These are phyloP conservation scores for Hevea brasiliensis DNA, from an alignment of 345 rosid genomes.

Conservation along the genomic window DNA sequence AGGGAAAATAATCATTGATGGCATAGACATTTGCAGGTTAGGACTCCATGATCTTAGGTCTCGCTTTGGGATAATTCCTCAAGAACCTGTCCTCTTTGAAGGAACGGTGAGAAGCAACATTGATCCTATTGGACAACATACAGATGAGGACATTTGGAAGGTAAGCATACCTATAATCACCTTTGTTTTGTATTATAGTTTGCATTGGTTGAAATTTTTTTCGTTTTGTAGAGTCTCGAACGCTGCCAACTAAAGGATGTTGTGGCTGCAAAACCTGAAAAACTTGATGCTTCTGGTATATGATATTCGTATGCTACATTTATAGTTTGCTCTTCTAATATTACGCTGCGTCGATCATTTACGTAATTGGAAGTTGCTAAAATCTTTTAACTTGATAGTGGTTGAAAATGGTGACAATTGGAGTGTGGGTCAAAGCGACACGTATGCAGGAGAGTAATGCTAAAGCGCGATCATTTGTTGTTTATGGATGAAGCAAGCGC, in stretches of 20 bases:
- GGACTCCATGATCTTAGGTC: constrained; percentile 93
- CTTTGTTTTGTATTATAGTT: neutral
- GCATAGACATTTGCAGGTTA: constrained; percentile 60
- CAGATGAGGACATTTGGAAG: constrained; percentile 95
- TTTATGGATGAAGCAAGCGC: constrained; percentile 98
- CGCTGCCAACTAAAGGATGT: constrained; percentile 89
- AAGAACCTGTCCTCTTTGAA: constrained; percentile 95
- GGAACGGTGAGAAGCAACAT: constrained; percentile 93
- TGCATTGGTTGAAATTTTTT: no score
- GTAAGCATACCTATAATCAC: constrained; percentile 31
- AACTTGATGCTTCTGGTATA: constrained; percentile 73
- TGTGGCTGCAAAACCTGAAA: constrained; percentile 70
- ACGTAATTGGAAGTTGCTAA: neutral
- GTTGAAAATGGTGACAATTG: constrained; percentile 93
- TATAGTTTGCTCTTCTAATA: neutral
- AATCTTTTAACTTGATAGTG: constrained; percentile 41
- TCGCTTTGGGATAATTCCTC: constrained; percentile 92
- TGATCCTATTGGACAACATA: constrained; percentile 71
- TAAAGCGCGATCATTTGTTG: constrained; percentile 72
- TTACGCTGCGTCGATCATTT: neutral
- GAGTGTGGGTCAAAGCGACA: constrained; percentile 98
- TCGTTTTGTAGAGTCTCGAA: constrained; percentile 60
- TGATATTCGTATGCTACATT: neutral
- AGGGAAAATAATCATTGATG: constrained; percentile 82
- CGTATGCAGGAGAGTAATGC: constrained; percentile 89